Evolutionary conservation across 2,329 filamentous ascomycete genomes (phyloP).

Genomic region (Chaetomiaceae sp.): DNA sequence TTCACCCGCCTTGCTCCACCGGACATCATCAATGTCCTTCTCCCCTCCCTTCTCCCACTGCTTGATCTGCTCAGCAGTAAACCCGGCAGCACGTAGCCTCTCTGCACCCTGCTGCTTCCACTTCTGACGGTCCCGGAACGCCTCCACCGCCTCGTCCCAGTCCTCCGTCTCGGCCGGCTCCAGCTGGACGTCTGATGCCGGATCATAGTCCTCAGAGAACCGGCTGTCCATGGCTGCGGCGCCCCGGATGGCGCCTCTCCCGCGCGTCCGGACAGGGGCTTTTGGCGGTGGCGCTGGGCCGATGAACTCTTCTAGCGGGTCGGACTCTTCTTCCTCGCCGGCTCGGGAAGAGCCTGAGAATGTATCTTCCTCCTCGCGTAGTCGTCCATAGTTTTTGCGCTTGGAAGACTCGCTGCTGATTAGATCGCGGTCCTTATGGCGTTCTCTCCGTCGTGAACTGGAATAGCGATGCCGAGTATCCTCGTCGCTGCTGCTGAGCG

Average conservation of each 20-base stretch:
- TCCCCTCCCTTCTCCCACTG: slow-evolving; percentile 64
- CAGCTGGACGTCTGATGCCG: slow-evolving; percentile 51
- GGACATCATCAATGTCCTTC: slow-evolving; percentile 60
- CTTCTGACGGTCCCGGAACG: slow-evolving; percentile 71
- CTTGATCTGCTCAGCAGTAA: slow-evolving; percentile 68
- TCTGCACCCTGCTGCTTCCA: slow-evolving; percentile 74
- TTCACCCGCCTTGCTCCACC: slow-evolving; percentile 68
- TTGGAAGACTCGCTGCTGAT: slow-evolving; percentile 9
- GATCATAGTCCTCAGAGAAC: slow-evolving; percentile 65
- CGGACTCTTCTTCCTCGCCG: slow-evolving; percentile 48
- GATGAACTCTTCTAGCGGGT: slow-evolving; percentile 71
- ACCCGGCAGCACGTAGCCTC: slow-evolving; percentile 71
- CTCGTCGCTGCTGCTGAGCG: slow-evolving; percentile 18
- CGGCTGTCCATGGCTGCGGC: slow-evolving; percentile 71
- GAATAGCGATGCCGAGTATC: slow-evolving; percentile 12
- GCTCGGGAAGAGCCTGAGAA: not conserved
- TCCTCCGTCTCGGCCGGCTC: slow-evolving; percentile 54
- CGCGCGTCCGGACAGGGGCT: slow-evolving; percentile 58
- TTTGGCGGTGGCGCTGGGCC: slow-evolving; percentile 61
- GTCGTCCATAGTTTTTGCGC: slow-evolving; percentile 16
- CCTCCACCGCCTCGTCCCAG: slow-evolving; percentile 78
- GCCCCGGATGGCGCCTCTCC: slow-evolving; percentile 62
- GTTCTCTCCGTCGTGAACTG: slow-evolving; percentile 15
- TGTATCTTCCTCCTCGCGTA: slow-evolving; percentile 16
- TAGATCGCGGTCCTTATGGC: slow-evolving; percentile 15